Conservation (phyloP, 129 eudicot species). For the Helianthus annuus region HanXRQr2.0-SUNRISE NC_035440.2:51310983-51311482, state of each 20-base stretch:
- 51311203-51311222: constrained; percentile 39
- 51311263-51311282: constrained; percentile 41
- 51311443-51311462: constrained; percentile 37
- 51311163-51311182: constrained; percentile 20
- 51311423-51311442: constrained; percentile 45
- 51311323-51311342: constrained; percentile 43
- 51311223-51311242: constrained; percentile 42
- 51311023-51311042: constrained; percentile 47
- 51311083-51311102: constrained; percentile 36
- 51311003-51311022: constrained; percentile 39
- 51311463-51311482: constrained; percentile 45
- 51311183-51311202: constrained; percentile 36
- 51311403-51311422: constrained; percentile 41
- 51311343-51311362: constrained; percentile 46
- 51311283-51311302: constrained; percentile 58
- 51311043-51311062: constrained; percentile 42
- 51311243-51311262: constrained; percentile 57
- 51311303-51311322: constrained; percentile 48
- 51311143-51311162: constrained; percentile 42
- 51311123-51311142: constrained; percentile 47
- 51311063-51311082: constrained; percentile 39
- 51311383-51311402: constrained; percentile 49
- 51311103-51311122: constrained; percentile 39
- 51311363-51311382: constrained; percentile 44
- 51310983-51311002: constrained; percentile 37